Conservation (phyloP, 1,284 basidiomycete genomes). For the Porodaedalea pini region DNA sequence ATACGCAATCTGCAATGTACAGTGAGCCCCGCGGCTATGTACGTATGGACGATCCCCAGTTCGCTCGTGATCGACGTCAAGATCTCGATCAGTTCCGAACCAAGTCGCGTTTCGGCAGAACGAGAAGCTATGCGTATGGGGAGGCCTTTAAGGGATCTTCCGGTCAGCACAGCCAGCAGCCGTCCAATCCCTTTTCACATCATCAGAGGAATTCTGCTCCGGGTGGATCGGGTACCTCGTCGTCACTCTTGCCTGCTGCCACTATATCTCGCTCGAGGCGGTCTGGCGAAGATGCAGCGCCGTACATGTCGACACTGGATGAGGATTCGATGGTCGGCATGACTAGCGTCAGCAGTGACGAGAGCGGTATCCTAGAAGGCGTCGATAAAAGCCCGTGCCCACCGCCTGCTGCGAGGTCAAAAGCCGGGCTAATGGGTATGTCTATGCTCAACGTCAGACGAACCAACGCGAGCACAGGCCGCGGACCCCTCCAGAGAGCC, state of each 20-base stretch:
- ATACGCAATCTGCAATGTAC: constrained; percentile 56
- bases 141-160: constrained; percentile 48
- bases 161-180: constrained; percentile 36
- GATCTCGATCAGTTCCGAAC: constrained; percentile 87
- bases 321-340: constrained; percentile 57
- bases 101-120: constrained; percentile 78
- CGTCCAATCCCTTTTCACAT: constrained; percentile 39
- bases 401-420: constrained; percentile 43
- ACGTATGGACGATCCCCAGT: constrained; percentile 90
- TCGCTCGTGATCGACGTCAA: constrained; percentile 73
- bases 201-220: constrained; percentile 49
- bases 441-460: constrained; percentile 15
- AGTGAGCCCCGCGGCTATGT: constrained; percentile 86
- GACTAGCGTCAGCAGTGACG: constrained; percentile 48
- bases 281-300: constrained; percentile 25
- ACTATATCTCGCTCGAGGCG: constrained; percentile 60
- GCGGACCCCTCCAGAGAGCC: constrained; percentile 16
- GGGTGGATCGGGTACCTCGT: constrained; percentile 36
- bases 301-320: constrained; percentile 51
- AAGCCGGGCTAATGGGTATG: constrained; percentile 6
- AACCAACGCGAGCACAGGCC: constrained; percentile 1
- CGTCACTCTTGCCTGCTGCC: constrained; percentile 62
- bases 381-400: constrained; percentile 80
- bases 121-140: constrained; percentile 86
- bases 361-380: constrained; percentile 43